phyloP scores from a whole-genome alignment of 257 asterid species.

The Solanum piurae region DNA sequence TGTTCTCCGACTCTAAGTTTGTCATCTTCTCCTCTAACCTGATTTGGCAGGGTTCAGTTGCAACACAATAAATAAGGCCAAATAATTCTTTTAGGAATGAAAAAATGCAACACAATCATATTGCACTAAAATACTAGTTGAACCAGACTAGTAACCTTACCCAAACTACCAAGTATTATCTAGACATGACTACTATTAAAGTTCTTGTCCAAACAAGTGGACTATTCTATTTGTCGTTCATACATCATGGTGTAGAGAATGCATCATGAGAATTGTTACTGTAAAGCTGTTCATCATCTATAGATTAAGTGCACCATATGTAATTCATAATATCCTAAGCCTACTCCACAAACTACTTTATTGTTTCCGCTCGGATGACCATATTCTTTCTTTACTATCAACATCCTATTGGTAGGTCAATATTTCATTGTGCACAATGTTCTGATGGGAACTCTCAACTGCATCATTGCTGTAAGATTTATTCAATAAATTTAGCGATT shows the following conservation, averaged over 20 bases:
- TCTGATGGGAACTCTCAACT: neutral
- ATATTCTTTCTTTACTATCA: neutral
- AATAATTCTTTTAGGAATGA: neutral
- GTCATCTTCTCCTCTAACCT: slow-evolving; percentile 91
- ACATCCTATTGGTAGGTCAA: neutral
- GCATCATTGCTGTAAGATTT: neutral
- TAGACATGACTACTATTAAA: neutral
- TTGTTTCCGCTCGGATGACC: neutral
- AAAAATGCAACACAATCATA: neutral
- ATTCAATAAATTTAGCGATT: neutral
- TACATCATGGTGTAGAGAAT: neutral
- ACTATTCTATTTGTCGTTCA: neutral
- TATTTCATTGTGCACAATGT: neutral
- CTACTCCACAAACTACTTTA: neutral
- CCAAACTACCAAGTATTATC: neutral
- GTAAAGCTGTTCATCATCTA: neutral
- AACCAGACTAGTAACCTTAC: neutral
- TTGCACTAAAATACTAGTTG: neutral
- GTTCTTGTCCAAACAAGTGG: neutral
- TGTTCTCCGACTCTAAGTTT: slow-evolving; percentile 87
- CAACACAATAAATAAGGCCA: slow-evolving; percentile 3
- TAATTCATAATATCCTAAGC: neutral
- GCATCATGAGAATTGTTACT: neutral
- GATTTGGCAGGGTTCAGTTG: slow-evolving; percentile 1
- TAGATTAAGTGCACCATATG: neutral